These are phyloP conservation scores for Pichia cephalocereana DNA, from an alignment of 805 yeast species.

Conservation along the genomic window DNA sequence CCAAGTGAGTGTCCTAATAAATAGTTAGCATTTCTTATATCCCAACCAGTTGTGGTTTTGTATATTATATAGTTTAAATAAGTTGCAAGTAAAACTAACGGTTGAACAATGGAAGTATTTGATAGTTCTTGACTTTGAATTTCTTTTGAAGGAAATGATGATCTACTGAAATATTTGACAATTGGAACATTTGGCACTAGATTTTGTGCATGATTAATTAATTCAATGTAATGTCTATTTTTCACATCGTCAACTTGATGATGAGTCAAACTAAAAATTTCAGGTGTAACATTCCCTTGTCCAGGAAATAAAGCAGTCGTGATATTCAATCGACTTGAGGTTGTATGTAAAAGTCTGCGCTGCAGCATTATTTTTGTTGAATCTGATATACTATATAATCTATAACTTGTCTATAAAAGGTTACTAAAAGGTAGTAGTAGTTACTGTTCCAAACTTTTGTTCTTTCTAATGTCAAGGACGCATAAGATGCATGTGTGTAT, in stretches of 20 bases:
- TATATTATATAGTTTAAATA: conserved; percentile 14
- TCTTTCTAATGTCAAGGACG: too few relatives aligned
- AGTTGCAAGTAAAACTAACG: conserved; percentile 14
- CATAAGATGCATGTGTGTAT: too few relatives aligned
- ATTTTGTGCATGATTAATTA: not conserved
- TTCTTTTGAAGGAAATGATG: not conserved
- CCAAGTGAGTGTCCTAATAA: conserved; percentile 30
- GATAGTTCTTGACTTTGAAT: not conserved
- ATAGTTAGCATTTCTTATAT: conserved; percentile 15
- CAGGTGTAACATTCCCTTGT: conserved; percentile 20
- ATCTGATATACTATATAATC: too few relatives aligned
- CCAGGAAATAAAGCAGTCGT: conserved; percentile 23
- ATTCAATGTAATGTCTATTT: not conserved
- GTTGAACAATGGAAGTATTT: conserved; percentile 10
- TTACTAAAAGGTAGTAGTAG: too few relatives aligned
- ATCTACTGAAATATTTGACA: conserved; percentile 11
- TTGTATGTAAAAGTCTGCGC: not conserved
- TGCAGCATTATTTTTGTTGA: too few relatives aligned
- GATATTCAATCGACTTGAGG: not conserved
- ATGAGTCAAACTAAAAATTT: conserved; percentile 8
- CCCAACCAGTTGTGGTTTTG: conserved; percentile 12
- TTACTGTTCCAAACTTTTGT: too few relatives aligned
- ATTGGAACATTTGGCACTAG: conserved; percentile 10
- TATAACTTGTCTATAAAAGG: too few relatives aligned
- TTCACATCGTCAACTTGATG: conserved; percentile 2